A percentile compares a stretch with the other conserved stretches of the same genome.
These are phyloP conservation scores for Kwoniella sp. DNA, from an alignment of 768 basidiomycete species.

Conservation along the genomic window DNA sequence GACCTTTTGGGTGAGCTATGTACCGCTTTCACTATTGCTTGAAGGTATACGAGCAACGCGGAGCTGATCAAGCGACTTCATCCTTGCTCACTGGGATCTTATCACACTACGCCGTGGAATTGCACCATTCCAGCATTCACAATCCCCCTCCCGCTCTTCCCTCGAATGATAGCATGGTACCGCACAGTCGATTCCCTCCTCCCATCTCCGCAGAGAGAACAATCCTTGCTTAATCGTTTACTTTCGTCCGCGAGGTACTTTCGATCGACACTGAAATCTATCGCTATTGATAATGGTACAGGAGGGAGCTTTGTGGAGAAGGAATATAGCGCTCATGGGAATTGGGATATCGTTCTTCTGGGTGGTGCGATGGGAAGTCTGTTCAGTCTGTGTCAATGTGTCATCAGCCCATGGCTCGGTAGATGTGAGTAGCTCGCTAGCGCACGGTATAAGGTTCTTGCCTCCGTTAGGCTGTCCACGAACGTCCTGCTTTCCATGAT, in stretches of 20 bases:
- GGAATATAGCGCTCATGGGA: slow-evolving; percentile 51
- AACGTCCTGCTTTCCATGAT: no score
- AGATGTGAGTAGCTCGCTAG: slow-evolving; percentile 56
- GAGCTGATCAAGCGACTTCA: background rate
- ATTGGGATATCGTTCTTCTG: slow-evolving; percentile 94
- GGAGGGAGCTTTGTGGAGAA: background rate
- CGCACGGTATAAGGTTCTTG: no score
- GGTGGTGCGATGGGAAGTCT: slow-evolving; percentile 81
- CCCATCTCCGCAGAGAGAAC: background rate
- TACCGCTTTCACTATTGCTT: background rate
- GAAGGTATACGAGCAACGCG: background rate
- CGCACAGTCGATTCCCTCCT: slow-evolving; percentile 68
- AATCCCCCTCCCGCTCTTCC: slow-evolving; percentile 92
- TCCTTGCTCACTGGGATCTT: no score
- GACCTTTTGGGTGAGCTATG: slow-evolving; percentile 74
- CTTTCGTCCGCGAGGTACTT: slow-evolving; percentile 58
- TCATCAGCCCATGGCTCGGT: slow-evolving; percentile 78
- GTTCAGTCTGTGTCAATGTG: slow-evolving; percentile 55
- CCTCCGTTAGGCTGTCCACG: no score
- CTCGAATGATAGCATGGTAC: slow-evolving; percentile 78
- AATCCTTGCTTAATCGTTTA: background rate
- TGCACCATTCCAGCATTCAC: slow-evolving; percentile 70
- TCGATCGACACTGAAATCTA: slow-evolving; percentile 63
- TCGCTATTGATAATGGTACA: background rate
- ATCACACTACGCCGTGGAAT: no score